phyloP scores from a whole-genome alignment of 1,139 yeast genomes.

The Eremothecium gossypii region DNA sequence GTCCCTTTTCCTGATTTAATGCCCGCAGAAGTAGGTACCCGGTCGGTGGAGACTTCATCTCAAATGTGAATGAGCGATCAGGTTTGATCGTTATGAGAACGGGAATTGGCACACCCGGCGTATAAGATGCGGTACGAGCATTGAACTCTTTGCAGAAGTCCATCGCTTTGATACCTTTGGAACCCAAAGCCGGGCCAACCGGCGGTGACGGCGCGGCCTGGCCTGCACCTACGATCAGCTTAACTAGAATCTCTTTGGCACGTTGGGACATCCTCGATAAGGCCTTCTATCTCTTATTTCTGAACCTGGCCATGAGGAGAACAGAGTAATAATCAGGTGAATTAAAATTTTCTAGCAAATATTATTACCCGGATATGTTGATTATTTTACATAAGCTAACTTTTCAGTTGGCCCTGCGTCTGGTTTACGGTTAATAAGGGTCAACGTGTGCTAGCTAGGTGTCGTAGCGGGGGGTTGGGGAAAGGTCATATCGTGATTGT shows the following conservation, averaged over 20 bases:
- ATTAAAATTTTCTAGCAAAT: background rate
- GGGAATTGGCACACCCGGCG: slow-evolving; percentile 86
- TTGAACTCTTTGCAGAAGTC: slow-evolving; percentile 98
- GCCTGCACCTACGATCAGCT: slow-evolving; percentile 94
- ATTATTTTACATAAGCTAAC: background rate
- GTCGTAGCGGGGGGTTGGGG: too few relatives aligned
- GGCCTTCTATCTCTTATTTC: background rate
- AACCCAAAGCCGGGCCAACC: slow-evolving; percentile 97
- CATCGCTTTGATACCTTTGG: slow-evolving; percentile 97
- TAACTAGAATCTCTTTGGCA: slow-evolving; percentile 48
- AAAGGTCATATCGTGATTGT: too few relatives aligned
- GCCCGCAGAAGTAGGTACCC: slow-evolving; percentile 79
- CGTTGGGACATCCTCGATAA: slow-evolving; percentile 21
- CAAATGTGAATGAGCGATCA: slow-evolving; percentile 83
- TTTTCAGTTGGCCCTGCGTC: too few relatives aligned
- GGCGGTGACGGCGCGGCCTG: slow-evolving; percentile 99
- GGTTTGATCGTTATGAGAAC: slow-evolving; percentile 78
- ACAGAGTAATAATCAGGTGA: background rate
- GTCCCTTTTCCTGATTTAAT: slow-evolving; percentile 62
- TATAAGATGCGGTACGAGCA: slow-evolving; percentile 83
- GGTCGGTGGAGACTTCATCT: slow-evolving; percentile 86
- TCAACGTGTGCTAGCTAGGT: too few relatives aligned
- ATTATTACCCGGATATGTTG: background rate
- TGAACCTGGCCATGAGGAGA: background rate
- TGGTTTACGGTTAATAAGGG: too few relatives aligned